Evolutionary conservation across 1,284 basidiomycete genomes (phyloP), one percentile per base, ranked within the genome.

Genomic region (Cutaneotrichosporon sp.): DNA sequence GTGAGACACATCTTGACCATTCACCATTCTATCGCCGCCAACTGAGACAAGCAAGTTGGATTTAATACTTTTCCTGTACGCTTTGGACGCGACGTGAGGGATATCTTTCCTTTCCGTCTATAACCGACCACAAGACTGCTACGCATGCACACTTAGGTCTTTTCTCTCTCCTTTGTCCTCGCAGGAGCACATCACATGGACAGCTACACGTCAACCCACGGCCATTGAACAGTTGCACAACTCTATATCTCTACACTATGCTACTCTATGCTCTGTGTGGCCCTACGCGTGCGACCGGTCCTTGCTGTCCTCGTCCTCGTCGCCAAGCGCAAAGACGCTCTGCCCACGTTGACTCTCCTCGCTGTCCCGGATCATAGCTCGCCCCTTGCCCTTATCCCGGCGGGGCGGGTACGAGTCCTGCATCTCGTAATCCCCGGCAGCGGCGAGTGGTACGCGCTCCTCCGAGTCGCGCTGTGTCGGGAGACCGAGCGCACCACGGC

Each of bases 371-470:
- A 40, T 57, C 3, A 26, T 14, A 63, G 57, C 50, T 58, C 65
- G 65, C 72, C 63, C 70, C 67, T 71, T 72, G 32, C 66, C 69
- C 68, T 70, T 76, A 38, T 60, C 62, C 58, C 51, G 65, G 52
- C 62, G 52, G 52, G 53, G 34, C 57, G 50, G 61, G 30, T 62
- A 18, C 42, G 58, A n/a, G 38, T 83, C 80, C 2, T 71, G 67
- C 38, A 79, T 72, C 53, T 81, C 78, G 31, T 73, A 80, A 49
- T 82, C 71, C 61, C 79, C 81, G 18, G 80, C 84, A 7, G 51
- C 51, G 22, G 51, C 51, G 22, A 88, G 78, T 10, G 86, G 87
- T 56, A 87, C 85, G 49, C 81, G 77, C 75, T 88, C 87, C 69
- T 86, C 85, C 18, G 69, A 70, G 56, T 80, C 76, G 3, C 68